Conservation (phyloP, 768 basidiomycete genomes). For the Butyriboletus loyo region DNA sequence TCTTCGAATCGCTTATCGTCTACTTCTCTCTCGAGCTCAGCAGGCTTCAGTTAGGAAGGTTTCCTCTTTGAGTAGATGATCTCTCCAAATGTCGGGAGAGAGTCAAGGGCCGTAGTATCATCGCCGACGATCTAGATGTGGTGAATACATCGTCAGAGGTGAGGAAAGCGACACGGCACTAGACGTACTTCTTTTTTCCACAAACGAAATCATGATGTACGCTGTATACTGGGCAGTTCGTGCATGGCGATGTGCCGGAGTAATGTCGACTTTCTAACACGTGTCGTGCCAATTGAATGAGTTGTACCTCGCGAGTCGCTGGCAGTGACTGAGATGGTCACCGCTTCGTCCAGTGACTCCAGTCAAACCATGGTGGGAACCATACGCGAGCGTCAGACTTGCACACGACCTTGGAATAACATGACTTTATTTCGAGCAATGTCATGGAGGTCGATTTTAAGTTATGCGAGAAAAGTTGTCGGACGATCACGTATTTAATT, state of each 20-base stretch:
- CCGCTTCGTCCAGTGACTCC: no score
- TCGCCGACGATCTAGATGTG: constrained; percentile 77
- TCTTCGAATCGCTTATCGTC: constrained; percentile 82
- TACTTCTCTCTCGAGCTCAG: constrained; percentile 66
- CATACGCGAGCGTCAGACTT: constrained; percentile 81
- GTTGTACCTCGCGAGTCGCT: no score
- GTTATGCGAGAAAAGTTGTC: no score
- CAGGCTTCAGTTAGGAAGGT: constrained; percentile 67
- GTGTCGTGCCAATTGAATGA: no score
- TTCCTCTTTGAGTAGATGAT: constrained; percentile 88
- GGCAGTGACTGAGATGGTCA: no score
- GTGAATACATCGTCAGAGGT: not conserved
- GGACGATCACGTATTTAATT: no score
- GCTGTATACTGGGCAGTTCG: no score
- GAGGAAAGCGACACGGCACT: not conserved
- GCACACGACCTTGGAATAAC: constrained; percentile 64
- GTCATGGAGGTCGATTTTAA: not conserved
- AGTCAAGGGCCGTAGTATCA: constrained; percentile 87
- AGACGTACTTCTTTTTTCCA: constrained; percentile 88
- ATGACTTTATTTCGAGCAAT: no score
- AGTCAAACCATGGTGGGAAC: constrained; percentile 86
- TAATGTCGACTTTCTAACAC: constrained; percentile 96
- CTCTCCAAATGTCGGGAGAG: constrained; percentile 98
- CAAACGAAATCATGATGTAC: constrained; percentile 95
- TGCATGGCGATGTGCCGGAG: constrained; percentile 94